These are phyloP conservation scores for Circinella umbellata DNA, from an alignment of 371 early-diverging fungal genomes.

Conservation along the genomic window DNA sequence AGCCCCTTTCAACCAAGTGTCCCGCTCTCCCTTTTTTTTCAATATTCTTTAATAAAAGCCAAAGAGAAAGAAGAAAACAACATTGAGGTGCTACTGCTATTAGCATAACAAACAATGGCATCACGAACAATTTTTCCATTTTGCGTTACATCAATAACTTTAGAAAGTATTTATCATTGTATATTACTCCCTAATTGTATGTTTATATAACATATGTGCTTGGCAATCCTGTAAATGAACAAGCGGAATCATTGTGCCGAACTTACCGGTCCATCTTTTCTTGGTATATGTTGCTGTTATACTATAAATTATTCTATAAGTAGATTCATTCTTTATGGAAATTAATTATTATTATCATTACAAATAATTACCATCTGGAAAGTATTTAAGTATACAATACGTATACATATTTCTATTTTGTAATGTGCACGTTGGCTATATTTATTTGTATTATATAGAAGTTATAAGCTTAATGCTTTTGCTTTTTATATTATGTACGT, in stretches of 20 bases:
- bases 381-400: too few species aligned
- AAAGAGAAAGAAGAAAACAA: not conserved
- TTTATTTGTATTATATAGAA: too few species aligned
- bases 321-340: too few species aligned
- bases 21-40: too few species aligned
- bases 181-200: not conserved
- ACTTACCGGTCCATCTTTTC: not conserved
- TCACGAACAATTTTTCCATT: constrained; percentile 4
- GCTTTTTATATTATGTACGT: not conserved
- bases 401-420: too few species aligned
- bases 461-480: not conserved
- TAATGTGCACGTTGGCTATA: not conserved
- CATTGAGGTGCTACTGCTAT: not conserved
- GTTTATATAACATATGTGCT: not conserved
- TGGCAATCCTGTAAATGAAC: not conserved
- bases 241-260: not conserved
- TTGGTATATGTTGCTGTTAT: not conserved
- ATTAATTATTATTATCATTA: too few species aligned
- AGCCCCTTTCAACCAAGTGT: too few species aligned
- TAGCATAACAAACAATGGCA: not conserved
- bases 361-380: too few species aligned
- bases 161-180: not conserved
- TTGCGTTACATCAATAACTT: not conserved
- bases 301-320: not conserved
- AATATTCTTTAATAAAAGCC: too few species aligned